Percentiles rank a stretch among this genome's conserved stretches.
Conservation (phyloP, 768 basidiomycete species). For the Psilocybe subaeruginosa region DNA sequence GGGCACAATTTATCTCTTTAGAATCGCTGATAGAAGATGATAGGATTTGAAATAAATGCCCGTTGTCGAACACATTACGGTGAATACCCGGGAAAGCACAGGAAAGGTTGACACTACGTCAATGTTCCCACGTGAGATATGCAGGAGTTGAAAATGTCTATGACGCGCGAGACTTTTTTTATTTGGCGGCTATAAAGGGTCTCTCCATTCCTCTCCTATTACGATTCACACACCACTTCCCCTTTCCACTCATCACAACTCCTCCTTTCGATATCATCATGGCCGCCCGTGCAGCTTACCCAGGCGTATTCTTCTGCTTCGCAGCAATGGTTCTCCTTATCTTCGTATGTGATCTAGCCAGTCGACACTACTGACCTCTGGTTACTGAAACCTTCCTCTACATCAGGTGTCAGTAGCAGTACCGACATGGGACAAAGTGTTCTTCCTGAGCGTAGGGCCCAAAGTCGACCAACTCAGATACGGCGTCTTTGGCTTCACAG, state of each 20-base stretch:
- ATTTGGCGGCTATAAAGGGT: conserved; percentile 14
- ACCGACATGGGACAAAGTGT: conserved; percentile 75
- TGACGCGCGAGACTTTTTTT: conserved; percentile 13
- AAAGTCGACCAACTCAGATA: conserved; percentile 48
- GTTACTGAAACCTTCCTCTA: conserved; percentile 2
- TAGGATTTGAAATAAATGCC: too few relatives aligned
- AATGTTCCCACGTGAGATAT: conserved; percentile 16
- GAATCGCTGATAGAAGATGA: too few relatives aligned
- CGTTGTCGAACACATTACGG: too few relatives aligned
- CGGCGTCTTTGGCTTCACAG: conserved; percentile 82
- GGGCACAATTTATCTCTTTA: too few relatives aligned
- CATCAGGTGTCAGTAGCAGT: conserved; percentile 67
- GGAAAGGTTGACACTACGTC: conserved; percentile 9
- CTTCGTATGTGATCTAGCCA: conserved; percentile 49
- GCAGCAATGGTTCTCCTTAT: conserved; percentile 70
- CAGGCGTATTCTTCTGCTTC: conserved; percentile 75
- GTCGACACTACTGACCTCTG: too few relatives aligned
- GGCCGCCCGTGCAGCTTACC: conserved; percentile 57
- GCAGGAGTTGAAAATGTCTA: conserved; percentile 8
- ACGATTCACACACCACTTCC: neutral
- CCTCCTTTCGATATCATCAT: conserved; percentile 6
- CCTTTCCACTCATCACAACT: conserved; percentile 6
- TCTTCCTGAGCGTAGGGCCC: conserved; percentile 60
- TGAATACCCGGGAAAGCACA: neutral
- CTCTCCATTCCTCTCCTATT: conserved; percentile 14